Base-by-base conservation (phyloP, 1,284 basidiomycete genomes). In the Fomitopsis schrenkii region DNA sequence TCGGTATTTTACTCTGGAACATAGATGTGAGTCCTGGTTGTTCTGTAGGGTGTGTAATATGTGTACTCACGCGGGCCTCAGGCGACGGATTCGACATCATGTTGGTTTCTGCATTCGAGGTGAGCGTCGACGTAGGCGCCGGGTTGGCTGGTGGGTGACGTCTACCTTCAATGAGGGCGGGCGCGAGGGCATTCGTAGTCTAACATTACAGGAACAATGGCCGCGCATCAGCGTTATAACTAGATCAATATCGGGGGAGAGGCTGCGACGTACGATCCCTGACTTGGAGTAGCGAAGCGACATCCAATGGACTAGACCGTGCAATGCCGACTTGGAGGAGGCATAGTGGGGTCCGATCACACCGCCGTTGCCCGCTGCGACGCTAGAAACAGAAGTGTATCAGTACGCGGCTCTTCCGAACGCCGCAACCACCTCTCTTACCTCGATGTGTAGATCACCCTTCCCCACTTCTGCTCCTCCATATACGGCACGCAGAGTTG, bases 261-360 rank as follows among this genome's bases (percentile, higher is more conserved):
- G 36, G 9, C 30, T 7, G 10, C 41, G 35, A 70, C 80, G 59
- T 65, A 83, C 82, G 58, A 85, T 76, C 15, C 83, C 83, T 15
- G 80, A 78, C 64, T 80, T 80, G n/a, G 79, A 77, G 63, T 84
- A 81, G 41, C 81, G 72, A 42, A 72, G 71, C 6, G 83, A 80
- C n/a, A 83, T 71, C 83, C 83, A 84, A 63, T 83, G 83, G 53
- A 83, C 71, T 3, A 84, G 73, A 0, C 83, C 83, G 64, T 84
- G 82, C 62, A 84, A 67, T 3, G 82, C 83, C 5, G 82, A 78
- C 62, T 85, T 85, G 0, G 82, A 83, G 0, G 81, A 83, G 2
- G 83, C 82, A 59, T 85, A 84, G 61, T 84, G 83, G 0, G 83
- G 82, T 0, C 83, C 83, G 55, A 85, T 75, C 1, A 84, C 78